Percentiles rank a stretch among this genome's conserved stretches.
phyloP scores from a whole-genome alignment of 441 rosid genomes.

The Populus hybrid region DNA sequence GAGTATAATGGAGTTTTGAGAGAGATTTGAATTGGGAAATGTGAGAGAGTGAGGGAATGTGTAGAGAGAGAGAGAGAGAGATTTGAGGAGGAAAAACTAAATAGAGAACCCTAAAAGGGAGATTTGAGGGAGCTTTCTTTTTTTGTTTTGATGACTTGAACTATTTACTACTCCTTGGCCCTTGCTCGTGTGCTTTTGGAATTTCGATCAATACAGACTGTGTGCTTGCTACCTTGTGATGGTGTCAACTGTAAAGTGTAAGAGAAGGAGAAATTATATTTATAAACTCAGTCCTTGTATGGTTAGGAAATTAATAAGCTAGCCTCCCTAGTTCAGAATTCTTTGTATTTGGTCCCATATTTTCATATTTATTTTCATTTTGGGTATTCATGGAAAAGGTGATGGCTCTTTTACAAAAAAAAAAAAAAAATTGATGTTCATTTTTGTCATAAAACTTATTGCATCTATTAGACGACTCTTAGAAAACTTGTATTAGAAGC shows the following conservation, averaged over 20 bases:
- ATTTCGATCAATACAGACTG: conserved; percentile 16
- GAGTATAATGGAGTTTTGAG: background rate
- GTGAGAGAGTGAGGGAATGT: background rate
- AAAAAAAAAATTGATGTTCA: no score
- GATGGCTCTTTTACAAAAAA: no score
- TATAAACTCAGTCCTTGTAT: background rate
- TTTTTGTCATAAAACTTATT: no score
- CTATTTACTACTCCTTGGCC: background rate
- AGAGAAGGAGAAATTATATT: background rate
- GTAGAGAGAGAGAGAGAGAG: background rate
- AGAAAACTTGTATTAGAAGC: no score
- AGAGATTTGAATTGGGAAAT: background rate
- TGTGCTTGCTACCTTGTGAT: background rate
- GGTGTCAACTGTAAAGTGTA: conserved; percentile 1
- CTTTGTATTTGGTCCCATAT: background rate
- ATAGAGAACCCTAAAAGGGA: background rate
- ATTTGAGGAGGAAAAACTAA: background rate
- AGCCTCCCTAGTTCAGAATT: background rate
- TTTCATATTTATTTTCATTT: no score
- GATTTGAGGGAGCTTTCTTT: background rate
- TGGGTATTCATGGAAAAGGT: background rate
- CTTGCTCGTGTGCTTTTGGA: background rate
- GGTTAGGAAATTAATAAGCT: background rate
- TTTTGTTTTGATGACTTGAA: conserved; percentile 3
- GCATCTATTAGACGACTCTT: no score